These are phyloP conservation scores for Aspergillus costaricaensis DNA, from an alignment of 2,329 filamentous ascomycete species.

Conservation along the genomic window DNA sequence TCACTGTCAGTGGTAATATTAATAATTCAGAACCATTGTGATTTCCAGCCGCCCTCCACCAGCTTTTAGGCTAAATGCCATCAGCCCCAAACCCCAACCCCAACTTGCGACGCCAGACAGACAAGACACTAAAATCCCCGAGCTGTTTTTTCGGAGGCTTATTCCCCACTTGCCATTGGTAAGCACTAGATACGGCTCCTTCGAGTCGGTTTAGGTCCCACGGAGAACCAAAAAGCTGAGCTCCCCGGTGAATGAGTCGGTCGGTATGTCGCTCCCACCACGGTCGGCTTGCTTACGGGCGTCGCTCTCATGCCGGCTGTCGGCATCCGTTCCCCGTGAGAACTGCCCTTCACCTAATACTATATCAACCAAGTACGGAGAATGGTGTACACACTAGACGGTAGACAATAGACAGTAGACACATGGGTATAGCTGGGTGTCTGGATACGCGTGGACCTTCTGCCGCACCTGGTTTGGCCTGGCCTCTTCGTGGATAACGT, in stretches of 20 bases:
- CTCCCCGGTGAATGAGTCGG: background rate
- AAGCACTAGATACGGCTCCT: too few species aligned
- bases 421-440: too few species aligned
- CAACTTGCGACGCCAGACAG: background rate
- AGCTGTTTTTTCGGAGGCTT: too few species aligned
- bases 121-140: too few species aligned
- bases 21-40: background rate
- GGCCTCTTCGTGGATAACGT: too few species aligned
- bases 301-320: background rate
- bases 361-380: too few species aligned
- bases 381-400: too few species aligned
- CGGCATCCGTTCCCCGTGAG: background rate
- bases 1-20: too few species aligned
- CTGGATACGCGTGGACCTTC: too few species aligned
- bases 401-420: too few species aligned
- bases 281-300: background rate
- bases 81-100: background rate
- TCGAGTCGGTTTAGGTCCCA: background rate
- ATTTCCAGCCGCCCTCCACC: background rate
- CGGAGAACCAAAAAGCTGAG: background rate
- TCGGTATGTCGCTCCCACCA: background rate
- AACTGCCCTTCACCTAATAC: background rate
- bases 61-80: background rate
- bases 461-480: too few species aligned
- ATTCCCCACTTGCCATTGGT: too few species aligned